Conservation (phyloP, 2,329 filamentous ascomycete species). For the Sclerotinia spermophila region DNA sequence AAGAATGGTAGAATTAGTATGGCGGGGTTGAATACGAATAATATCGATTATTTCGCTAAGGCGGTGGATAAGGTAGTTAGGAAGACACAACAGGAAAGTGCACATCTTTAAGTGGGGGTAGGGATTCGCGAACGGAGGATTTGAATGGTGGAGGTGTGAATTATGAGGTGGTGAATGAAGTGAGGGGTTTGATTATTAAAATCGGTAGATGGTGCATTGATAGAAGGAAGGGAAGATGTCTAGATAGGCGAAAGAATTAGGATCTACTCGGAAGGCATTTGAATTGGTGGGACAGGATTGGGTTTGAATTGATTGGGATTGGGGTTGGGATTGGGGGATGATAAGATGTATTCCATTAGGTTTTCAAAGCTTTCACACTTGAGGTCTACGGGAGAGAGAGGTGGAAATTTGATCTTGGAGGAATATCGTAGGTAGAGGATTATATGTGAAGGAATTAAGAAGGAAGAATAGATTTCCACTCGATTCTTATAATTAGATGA, state of each 20-base stretch:
- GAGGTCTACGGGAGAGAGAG: background rate
- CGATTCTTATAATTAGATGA: background rate
- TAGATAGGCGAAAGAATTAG: background rate
- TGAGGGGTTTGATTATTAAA: too few species aligned
- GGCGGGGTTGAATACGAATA: constrained; percentile 91
- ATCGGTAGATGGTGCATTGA: too few species aligned
- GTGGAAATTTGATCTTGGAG: background rate
- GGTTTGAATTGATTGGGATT: background rate
- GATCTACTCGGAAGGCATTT: background rate
- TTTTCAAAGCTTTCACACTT: background rate
- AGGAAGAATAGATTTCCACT: background rate
- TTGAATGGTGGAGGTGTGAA: too few species aligned
- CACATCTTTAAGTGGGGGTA: constrained; percentile 3
- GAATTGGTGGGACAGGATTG: background rate
- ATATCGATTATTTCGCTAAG: constrained; percentile 89
- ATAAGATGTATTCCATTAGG: background rate
- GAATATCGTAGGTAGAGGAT: background rate
- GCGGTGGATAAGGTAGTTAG: constrained; percentile 79
- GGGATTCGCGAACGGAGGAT: too few species aligned
- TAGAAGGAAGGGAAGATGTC: background rate
- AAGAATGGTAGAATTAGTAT: constrained; percentile 98
- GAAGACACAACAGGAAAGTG: constrained; percentile 26
- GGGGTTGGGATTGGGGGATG: too few species aligned
- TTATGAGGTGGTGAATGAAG: too few species aligned
- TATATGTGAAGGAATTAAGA: background rate